phyloP scores from a whole-genome alignment of 345 rosid genomes.

The Populus alba region DNA sequence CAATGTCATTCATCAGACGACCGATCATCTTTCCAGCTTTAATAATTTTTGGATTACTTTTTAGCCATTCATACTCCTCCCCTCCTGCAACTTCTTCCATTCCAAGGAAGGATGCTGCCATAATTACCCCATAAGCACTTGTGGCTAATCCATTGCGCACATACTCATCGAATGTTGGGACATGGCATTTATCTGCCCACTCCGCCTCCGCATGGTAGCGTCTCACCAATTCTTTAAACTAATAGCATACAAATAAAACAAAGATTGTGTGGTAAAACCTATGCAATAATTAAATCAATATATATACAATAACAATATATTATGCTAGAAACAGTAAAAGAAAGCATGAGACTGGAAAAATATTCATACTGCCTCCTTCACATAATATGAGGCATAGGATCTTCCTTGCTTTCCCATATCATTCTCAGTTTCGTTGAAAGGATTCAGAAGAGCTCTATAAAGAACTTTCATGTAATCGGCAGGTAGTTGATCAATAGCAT shows the following conservation, averaged over 20 bases:
- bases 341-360: background rate
- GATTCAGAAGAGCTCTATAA: background rate
- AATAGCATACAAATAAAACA: too few species aligned
- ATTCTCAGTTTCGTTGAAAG: constrained; percentile 2
- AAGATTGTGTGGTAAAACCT: too few species aligned
- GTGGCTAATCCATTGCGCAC: too few species aligned
- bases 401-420: background rate
- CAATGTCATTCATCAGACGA: background rate
- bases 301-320: too few species aligned
- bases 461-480: constrained; percentile 4
- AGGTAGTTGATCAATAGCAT: background rate
- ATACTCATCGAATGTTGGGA: background rate
- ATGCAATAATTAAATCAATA: too few species aligned
- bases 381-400: background rate
- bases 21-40: background rate
- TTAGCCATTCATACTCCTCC: constrained; percentile 3
- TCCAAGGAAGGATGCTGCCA: background rate
- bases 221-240: background rate
- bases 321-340: too few species aligned
- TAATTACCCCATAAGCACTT: too few species aligned
- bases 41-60: background rate
- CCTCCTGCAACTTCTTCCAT: background rate
- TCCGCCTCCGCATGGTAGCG: background rate
- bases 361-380: background rate
- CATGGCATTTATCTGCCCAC: background rate